Evolutionary conservation across 768 basidiomycete species (phyloP), one percentile per base, ranked within the genome.

Genomic region (Trametes villosa): DNA sequence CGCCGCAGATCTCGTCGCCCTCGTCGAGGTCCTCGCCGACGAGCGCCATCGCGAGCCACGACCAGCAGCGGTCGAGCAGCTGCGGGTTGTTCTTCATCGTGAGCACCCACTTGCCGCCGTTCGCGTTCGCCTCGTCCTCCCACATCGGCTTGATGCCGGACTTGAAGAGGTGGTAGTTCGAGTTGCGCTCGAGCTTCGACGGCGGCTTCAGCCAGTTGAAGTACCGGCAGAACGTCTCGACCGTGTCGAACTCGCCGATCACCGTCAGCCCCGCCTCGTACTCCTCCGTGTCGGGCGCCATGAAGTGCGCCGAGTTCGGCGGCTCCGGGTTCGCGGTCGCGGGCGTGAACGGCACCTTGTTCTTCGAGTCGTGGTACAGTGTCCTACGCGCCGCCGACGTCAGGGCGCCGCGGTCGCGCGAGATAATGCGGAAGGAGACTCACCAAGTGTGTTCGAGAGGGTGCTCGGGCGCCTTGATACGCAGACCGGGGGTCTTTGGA

Each of bases 111-210:
- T 95, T 96, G 34, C 95, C 95, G 20, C 95, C 95, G 53, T 88
- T 83, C 26, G 91, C 90, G 69, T 97, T 97, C 54, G 93, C 91
- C 30, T 85, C 84, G 72, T 96, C 95, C 77, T 96, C 95, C 94
- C 94, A 97, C 95, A 97, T 96, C 15, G 93, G 93, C 71, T 94
- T 93, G 79, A 95, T 95, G 18, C 92, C 92, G 22, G 86, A 81
- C 77, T 96, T 96, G 85, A 98, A 97, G 56, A 98, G 82, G 71
- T 98, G 95, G 68, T 96, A 95, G 76, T 97, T 98, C 46, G 90
- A 89, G 76, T 93, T 94, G 68, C 87, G 87, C 68, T 94, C 91
- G 33, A 96, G 84, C 68, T 86, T 85, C 33, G 92, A 93, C 12
- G 95, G 95, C 0, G 91, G 90, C 74, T 94, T 94, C 63, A 94